Percentiles rank a stretch among this genome's conserved stretches.
Conservation (phyloP, 2,329 filamentous ascomycete species). For the Aspergillus jensenii region DNA sequence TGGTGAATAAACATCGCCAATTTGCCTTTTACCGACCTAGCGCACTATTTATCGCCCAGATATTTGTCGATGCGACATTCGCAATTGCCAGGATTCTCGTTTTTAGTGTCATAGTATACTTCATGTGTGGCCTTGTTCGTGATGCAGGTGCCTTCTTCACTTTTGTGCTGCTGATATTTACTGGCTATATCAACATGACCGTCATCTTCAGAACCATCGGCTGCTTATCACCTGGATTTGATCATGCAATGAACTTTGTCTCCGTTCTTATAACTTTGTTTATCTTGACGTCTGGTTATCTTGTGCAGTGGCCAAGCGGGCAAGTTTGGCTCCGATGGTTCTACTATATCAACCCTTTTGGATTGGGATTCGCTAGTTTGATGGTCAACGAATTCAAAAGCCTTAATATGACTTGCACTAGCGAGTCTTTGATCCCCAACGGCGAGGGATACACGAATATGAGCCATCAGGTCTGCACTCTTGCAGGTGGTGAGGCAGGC, state of each 20-base stretch:
- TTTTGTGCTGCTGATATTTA: conserved; percentile 70
- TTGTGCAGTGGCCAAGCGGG: conserved; percentile 75
- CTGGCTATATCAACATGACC: conserved; percentile 70
- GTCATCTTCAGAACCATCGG: conserved; percentile 75
- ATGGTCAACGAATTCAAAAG: conserved; percentile 85
- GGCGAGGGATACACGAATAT: conserved; percentile 71
- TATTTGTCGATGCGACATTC: conserved; percentile 75
- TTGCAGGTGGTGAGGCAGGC: conserved; percentile 69
- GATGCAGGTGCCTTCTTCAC: conserved; percentile 76
- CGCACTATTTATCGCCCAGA: conserved; percentile 79
- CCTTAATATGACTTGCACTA: conserved; percentile 67
- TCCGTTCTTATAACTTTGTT: conserved; percentile 79
- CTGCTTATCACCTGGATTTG: conserved; percentile 75
- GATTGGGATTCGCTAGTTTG: conserved; percentile 71
- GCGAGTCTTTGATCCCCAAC: conserved; percentile 67
- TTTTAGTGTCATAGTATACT: conserved; percentile 76
- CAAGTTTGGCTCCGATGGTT: conserved; percentile 80
- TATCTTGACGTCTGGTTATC: conserved; percentile 76
- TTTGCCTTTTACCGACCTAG: conserved; percentile 82
- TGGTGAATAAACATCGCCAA: conserved; percentile 80
- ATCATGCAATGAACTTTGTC: conserved; percentile 81
- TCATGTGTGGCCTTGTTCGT: conserved; percentile 69
- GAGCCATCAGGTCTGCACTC: conserved; percentile 75
- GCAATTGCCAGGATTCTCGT: conserved; percentile 68
- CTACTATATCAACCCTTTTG: conserved; percentile 73